These are phyloP conservation scores for Podaxis sp. DNA, from an alignment of 768 basidiomycete genomes.

Conservation along the genomic window DNA sequence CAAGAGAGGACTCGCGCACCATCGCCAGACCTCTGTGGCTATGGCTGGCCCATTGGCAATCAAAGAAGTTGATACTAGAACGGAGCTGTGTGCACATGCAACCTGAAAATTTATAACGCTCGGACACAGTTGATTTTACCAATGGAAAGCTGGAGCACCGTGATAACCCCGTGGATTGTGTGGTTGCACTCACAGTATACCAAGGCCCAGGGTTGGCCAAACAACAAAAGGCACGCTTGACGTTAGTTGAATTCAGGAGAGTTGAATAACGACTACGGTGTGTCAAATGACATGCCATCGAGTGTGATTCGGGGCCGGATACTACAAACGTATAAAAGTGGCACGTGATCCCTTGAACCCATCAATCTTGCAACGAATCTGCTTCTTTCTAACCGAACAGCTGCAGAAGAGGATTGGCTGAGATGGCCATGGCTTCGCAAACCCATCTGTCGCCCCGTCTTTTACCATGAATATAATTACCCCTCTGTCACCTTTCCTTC, in stretches of 20 bases:
- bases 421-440: background rate
- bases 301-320: too few relatives aligned
- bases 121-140: too few relatives aligned
- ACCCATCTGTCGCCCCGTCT: background rate
- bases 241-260: background rate
- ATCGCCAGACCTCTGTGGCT: too few relatives aligned
- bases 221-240: too few relatives aligned
- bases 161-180: too few relatives aligned
- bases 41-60: background rate
- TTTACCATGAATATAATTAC: constrained; percentile 2
- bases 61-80: background rate
- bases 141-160: too few relatives aligned
- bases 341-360: background rate
- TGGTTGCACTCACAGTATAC: too few relatives aligned
- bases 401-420: background rate
- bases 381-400: background rate
- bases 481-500: background rate
- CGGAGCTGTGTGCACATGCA: background rate
- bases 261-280: background rate
- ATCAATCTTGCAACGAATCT: background rate
- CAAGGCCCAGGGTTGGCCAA: too few relatives aligned
- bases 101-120: background rate
- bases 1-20: too few relatives aligned
- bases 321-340: background rate
- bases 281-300: background rate